phyloP scores from a whole-genome alignment of 1,139 yeast species.

The Yarrowia galli region DNA sequence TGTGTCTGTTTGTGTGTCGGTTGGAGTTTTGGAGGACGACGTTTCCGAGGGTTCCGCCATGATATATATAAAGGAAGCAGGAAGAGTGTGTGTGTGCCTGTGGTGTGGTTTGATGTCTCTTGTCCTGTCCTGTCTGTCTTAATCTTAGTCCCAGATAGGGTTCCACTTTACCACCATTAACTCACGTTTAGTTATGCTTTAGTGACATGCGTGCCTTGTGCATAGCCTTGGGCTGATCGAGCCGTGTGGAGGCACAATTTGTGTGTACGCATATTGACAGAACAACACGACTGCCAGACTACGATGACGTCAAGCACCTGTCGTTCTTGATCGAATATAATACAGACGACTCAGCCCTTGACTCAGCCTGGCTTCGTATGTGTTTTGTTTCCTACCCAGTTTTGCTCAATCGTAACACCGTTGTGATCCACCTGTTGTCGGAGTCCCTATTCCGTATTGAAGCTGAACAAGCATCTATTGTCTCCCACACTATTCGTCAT shows the following conservation, averaged over 20 bases:
- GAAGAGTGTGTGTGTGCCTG: no score
- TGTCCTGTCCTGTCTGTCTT: no score
- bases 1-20: not conserved
- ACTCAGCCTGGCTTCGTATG: no score
- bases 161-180: not conserved
- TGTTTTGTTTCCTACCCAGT: no score
- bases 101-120: no score
- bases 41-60: not conserved
- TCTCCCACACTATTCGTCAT: not conserved
- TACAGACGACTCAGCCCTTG: no score
- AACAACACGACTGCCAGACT: no score
- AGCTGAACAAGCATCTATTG: not conserved
- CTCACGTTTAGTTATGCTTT: constrained; percentile 9
- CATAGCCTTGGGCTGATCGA: constrained; percentile 34
- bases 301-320: constrained; percentile 14
- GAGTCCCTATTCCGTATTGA: not conserved
- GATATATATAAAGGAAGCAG: not conserved
- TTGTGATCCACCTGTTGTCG: no score
- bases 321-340: no score
- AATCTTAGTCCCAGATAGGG: constrained; percentile 5
- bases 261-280: no score
- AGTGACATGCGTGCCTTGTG: constrained; percentile 8
- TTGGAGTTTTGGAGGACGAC: not conserved
- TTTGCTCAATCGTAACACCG: no score
- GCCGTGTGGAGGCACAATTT: constrained; percentile 14